phyloP scores from a whole-genome alignment of 768 basidiomycete genomes.

The Royoungia palumana region DNA sequence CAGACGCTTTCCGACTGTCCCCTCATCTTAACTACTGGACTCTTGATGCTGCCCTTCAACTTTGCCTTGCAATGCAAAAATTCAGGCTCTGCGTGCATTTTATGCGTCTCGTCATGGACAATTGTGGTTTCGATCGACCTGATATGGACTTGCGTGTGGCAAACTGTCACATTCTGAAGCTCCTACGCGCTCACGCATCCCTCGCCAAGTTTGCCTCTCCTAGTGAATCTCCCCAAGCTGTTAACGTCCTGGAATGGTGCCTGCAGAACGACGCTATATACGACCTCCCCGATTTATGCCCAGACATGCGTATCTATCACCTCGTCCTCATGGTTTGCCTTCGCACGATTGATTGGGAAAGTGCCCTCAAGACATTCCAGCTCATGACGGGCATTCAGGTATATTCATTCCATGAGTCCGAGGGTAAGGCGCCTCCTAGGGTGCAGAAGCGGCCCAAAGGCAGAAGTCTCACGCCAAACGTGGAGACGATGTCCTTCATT shows the following conservation, averaged over 20 bases:
- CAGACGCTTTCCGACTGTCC: slow-evolving; percentile 34
- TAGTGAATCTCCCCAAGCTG: slow-evolving; percentile 43
- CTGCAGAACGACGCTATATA: slow-evolving; percentile 49
- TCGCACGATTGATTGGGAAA: slow-evolving; percentile 60
- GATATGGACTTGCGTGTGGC: slow-evolving; percentile 41
- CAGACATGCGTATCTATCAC: slow-evolving; percentile 46
- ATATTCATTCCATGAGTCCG: slow-evolving; percentile 42
- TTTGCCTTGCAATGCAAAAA: slow-evolving; percentile 51
- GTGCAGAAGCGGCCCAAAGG: slow-evolving; percentile 42
- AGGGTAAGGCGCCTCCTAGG: slow-evolving; percentile 38
- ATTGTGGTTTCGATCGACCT: slow-evolving; percentile 19
- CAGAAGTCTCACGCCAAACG: slow-evolving; percentile 44
- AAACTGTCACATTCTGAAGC: slow-evolving; percentile 55
- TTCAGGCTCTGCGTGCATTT: slow-evolving; percentile 52
- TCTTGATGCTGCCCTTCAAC: slow-evolving; percentile 50
- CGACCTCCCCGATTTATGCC: slow-evolving; percentile 41
- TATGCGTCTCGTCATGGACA: slow-evolving; percentile 55
- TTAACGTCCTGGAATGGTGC: slow-evolving; percentile 69
- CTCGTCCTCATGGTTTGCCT: slow-evolving; percentile 64
- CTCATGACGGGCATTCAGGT: slow-evolving; percentile 67
- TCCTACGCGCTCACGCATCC: slow-evolving; percentile 49
- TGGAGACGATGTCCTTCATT: slow-evolving; percentile 54
- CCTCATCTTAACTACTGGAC: slow-evolving; percentile 45
- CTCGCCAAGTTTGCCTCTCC: slow-evolving; percentile 40
- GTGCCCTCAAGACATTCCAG: slow-evolving; percentile 56